phyloP scores from a whole-genome alignment of 2,329 filamentous ascomycete genomes.

The Alternaria panax region DNA sequence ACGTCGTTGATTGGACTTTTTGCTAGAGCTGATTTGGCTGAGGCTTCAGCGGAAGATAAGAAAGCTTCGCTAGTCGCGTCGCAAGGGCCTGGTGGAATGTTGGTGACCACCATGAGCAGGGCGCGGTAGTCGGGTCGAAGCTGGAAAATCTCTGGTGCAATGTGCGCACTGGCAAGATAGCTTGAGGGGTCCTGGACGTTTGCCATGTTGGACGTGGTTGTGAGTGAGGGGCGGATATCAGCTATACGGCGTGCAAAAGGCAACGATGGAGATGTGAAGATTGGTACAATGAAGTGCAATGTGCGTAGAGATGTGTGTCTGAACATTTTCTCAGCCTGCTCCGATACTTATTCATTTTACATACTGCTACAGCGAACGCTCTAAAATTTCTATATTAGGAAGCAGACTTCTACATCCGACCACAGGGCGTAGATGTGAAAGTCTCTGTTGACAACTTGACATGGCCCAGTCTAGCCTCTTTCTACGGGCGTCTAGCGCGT shows the following conservation, averaged over 20 bases:
- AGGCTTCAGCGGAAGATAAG: conserved; percentile 37
- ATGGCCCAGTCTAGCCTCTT: conserved; percentile 3
- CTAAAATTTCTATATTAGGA: neutral
- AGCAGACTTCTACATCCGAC: neutral
- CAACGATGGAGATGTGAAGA: neutral
- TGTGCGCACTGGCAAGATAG: conserved; percentile 12
- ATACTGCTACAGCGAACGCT: neutral
- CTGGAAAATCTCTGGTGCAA: conserved; percentile 40
- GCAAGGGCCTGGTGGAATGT: conserved; percentile 44
- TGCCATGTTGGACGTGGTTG: neutral
- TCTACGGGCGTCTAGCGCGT: neutral
- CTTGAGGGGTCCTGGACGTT: neutral
- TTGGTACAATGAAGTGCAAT: neutral
- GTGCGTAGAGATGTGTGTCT: neutral
- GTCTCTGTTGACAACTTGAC: conserved; percentile 9
- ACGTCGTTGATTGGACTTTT: conserved; percentile 38
- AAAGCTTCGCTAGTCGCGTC: conserved; percentile 42
- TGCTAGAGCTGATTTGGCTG: conserved; percentile 19
- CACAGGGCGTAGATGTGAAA: conserved; percentile 10
- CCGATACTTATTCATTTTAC: neutral
- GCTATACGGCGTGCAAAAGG: neutral
- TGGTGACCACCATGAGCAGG: conserved; percentile 45
- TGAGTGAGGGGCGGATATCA: neutral
- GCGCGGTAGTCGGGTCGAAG: conserved; percentile 51
- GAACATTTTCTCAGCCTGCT: neutral